Base-by-base conservation (phyloP, 2,329 filamentous ascomycete species). In the Fonsecaea multimorphosa region DNA sequence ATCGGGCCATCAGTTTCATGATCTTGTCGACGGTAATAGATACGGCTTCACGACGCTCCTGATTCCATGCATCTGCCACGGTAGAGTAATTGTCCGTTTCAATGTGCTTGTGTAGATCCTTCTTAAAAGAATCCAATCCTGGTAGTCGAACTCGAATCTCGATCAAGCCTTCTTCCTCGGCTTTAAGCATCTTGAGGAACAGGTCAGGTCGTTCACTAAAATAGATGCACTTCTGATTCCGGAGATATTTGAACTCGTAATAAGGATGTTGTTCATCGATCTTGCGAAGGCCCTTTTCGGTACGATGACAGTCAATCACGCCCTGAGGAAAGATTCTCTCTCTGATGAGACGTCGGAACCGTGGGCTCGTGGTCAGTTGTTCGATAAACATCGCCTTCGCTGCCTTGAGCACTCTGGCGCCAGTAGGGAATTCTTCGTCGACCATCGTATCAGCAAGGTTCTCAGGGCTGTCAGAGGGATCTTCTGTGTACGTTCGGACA, bases 241-340 rank as follows among this genome's bases (percentile, higher is more conserved):
- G 88, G 22, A 99, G 84, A 73, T 99, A 99, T 78, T 99, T 97
- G 82, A 99, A 92, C 78, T 98, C 95, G 76, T 98, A 98, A 78
- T 96, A 98, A 0, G 93, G 92, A 74, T 98, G 93, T 27, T 95
- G 89, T 68, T 98, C 94, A 72, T 97, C 93, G 72, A 99, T 98
- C 74, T 92, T 91, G 64, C 91, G 91, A 60, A 97, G 82, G 31
- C 95, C 95, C 79, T 98, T 99, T 66, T 98, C 93, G 0, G 95
- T 99, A 62, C 95, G 89, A 68, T 87, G 87, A 76, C 93, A 96
- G 80, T 94, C 93, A 66, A 99, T 88, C 63, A 91, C 86, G 27
- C 93, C 92, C 71, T 89, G 89, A 74, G 89, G 86, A 74, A 97
- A 98, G 78, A 91, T 97, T 56, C 88, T 89, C 71, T 88, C 86